Evolutionary conservation across 2,329 filamentous ascomycete species (phyloP), one percentile per base, ranked within the genome.

Genomic region (Exophiala phaeomuriformis): DNA sequence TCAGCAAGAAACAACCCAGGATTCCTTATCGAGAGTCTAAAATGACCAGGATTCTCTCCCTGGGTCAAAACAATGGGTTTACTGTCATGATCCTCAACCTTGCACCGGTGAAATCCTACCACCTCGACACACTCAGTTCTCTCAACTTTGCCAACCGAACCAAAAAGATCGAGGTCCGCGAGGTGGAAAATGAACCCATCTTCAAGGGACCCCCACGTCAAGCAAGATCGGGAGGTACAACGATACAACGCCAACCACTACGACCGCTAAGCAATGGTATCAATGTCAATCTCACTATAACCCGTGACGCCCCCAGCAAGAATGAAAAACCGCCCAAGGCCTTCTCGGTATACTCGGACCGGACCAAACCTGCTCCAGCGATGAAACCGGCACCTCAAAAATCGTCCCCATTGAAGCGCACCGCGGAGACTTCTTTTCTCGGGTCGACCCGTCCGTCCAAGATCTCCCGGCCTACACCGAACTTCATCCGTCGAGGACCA

Each of bases 21-120:
- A 91, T 97, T 64, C 91, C 93, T 0, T 97, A 95, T 68, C 80
- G 91, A 52, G 91, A 96, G 68, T 93, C 87, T 50, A 96, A 97
- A 75, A 96, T 97, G 91, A 97, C 93, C 0, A 81, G 91, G 44
- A 96, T 97, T 51, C 72, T 97, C 29, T 91, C 87, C 0, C 73
- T 97, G 5, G 91, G 91, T 2, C 91, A 96, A 72, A 96, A 97
- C 72, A 89, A 95, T 60, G 91, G 93, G 47, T 82, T 95, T 61
- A 96, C 90, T 0, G 81, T 97, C 66, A 97, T 97, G 93, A 93
- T 97, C 54, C 77, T 97, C 36, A 97, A 97, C 65, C 79, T 97
- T 2, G 88, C 91, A 0, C 90, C 93, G 0, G 78, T 94, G n/a
- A 83, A 88, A 58, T 90, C 88, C 63, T 97, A 95, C 67, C 91